Conservation (phyloP, 495 filamentous ascomycete genomes). For the Ascodesmis nigricans region DNA sequence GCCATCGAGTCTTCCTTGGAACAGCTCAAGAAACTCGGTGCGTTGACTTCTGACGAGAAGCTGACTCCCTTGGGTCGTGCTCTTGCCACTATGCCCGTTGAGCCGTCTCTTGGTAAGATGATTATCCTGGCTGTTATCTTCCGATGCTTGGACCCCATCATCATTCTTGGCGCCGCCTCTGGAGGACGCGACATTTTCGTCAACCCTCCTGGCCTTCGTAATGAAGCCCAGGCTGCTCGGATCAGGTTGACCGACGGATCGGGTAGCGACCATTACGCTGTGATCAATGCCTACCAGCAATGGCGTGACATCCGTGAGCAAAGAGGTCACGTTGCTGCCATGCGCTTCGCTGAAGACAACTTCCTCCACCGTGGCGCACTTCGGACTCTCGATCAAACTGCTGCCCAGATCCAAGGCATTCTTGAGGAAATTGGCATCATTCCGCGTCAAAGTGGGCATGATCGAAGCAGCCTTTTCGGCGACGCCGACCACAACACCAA, state of each 20-base stretch:
- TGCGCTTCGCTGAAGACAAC: conserved; percentile 21
- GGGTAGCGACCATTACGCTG: conserved; percentile 32
- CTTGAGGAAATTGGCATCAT: conserved; percentile 27
- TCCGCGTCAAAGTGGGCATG: conserved; percentile 18
- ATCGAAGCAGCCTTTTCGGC: conserved; percentile 25
- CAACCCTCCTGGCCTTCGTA: conserved; percentile 20
- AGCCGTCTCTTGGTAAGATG: conserved; percentile 35
- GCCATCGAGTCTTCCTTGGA: conserved; percentile 28
- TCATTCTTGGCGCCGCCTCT: conserved; percentile 30
- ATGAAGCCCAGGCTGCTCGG: conserved; percentile 21
- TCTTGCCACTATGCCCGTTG: conserved; percentile 27
- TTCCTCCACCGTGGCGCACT: conserved; percentile 27
- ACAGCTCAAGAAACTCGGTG: conserved; percentile 27
- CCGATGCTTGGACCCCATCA: conserved; percentile 37
- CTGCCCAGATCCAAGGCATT: conserved; percentile 27
- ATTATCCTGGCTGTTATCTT: conserved; percentile 37
- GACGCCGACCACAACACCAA: conserved; percentile 29
- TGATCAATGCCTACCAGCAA: conserved; percentile 30
- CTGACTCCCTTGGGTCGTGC: conserved; percentile 32
- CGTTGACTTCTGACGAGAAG: conserved; percentile 29
- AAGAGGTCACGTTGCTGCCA: conserved; percentile 18
- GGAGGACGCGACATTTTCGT: conserved; percentile 27
- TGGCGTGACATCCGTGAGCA: conserved; percentile 23
- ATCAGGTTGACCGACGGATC: conserved; percentile 25
- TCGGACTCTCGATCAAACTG: conserved; percentile 25